These are phyloP conservation scores for Quercus lobata DNA, from an alignment of 331 rosid species.

Conservation along the genomic window DNA sequence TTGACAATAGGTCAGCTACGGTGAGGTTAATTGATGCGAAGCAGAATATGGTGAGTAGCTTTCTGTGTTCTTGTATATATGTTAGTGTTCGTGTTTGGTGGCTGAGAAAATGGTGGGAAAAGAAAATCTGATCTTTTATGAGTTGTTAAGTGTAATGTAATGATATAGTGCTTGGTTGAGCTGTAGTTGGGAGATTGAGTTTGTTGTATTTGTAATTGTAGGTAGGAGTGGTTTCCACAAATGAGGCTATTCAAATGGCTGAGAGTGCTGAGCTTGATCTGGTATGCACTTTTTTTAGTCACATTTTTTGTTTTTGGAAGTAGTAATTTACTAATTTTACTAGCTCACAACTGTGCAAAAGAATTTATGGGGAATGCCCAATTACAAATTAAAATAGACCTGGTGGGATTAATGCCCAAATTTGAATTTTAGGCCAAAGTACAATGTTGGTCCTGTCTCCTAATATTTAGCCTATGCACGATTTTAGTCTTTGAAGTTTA, in stretches of 20 bases:
- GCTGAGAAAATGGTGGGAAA: not conserved
- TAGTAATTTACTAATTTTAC: not conserved
- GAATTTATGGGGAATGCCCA: too few relatives aligned
- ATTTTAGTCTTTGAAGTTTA: too few relatives aligned
- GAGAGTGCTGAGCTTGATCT: constrained; percentile 81
- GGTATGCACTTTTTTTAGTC: constrained; percentile 34
- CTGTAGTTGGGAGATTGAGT: constrained; percentile 8
- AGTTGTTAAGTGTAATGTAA: not conserved
- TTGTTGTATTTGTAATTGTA: constrained; percentile 18
- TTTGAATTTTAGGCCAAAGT: too few relatives aligned
- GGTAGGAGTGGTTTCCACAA: constrained; percentile 75
- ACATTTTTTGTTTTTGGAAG: not conserved
- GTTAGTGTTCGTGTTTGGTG: not conserved
- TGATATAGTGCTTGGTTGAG: not conserved
- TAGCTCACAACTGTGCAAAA: not conserved
- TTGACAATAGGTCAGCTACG: constrained; percentile 68
- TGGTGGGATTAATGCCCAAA: too few relatives aligned
- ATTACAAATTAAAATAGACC: too few relatives aligned
- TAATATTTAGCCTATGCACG: too few relatives aligned
- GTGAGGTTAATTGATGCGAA: constrained; percentile 86
- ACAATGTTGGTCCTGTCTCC: too few relatives aligned
- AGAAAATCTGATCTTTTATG: not conserved
- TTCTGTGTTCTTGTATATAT: not conserved
- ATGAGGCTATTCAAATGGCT: constrained; percentile 69
- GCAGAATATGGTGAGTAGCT: constrained; percentile 83